Evolutionary conservation across 768 basidiomycete genomes (phyloP).

Genomic region (Termitomyces sp.): DNA sequence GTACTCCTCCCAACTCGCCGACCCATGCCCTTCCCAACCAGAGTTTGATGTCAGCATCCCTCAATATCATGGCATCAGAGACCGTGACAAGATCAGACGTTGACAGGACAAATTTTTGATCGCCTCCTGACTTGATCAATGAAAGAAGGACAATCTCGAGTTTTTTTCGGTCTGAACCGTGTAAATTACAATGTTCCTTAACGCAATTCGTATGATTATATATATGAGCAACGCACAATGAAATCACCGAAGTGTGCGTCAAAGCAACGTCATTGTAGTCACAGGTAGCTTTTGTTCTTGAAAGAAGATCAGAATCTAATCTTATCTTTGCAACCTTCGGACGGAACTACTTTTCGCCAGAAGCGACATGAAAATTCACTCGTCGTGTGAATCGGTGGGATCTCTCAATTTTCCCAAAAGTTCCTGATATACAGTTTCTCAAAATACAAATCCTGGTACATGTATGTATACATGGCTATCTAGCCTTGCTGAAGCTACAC

Average conservation of each 20-base stretch:
- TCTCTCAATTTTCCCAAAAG: neutral
- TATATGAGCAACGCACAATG: neutral
- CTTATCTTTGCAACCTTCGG: neutral
- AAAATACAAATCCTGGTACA: neutral
- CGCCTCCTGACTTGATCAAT: neutral
- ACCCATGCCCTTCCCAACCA: neutral
- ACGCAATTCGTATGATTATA: neutral
- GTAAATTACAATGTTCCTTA: neutral
- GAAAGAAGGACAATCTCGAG: neutral
- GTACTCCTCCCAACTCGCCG: constrained; percentile 17
- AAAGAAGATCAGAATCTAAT: neutral
- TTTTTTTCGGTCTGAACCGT: neutral
- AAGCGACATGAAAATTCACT: too few relatives aligned
- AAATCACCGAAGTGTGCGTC: neutral
- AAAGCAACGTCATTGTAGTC: neutral
- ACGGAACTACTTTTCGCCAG: too few relatives aligned
- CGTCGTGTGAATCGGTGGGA: neutral
- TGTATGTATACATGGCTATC: neutral
- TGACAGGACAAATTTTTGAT: neutral
- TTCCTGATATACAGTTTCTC: neutral
- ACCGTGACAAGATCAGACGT: neutral
- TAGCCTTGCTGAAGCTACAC: neutral
- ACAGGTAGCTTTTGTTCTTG: too few relatives aligned
- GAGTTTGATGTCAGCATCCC: constrained; percentile 7
- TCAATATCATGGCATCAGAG: constrained; percentile 7